Percentiles rank a stretch among this genome's conserved stretches.
phyloP scores from a whole-genome alignment of 2,329 filamentous ascomycete species.

The Cladophialophora psammophila region DNA sequence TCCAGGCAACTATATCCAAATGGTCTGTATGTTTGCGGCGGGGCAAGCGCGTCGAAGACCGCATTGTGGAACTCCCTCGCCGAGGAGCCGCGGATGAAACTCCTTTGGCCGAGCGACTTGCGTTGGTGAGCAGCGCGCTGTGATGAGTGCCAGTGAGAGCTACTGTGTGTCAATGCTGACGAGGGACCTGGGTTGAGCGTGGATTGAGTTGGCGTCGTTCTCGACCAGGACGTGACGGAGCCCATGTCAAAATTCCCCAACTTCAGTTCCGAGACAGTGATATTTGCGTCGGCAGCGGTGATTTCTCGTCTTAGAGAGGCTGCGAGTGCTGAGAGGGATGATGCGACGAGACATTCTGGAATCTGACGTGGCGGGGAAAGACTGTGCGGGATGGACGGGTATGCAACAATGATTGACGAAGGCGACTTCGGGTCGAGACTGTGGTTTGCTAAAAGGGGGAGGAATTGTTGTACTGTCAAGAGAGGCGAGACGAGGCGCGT shows the following conservation, averaged over 20 bases:
- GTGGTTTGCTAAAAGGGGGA: conserved; percentile 75
- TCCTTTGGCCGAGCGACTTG: conserved; percentile 44
- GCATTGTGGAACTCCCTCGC: conserved; percentile 82
- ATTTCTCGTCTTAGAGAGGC: conserved; percentile 82
- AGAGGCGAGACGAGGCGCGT: conserved; percentile 90
- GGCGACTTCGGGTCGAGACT: conserved; percentile 54
- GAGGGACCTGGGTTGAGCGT: conserved; percentile 21
- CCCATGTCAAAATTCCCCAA: conserved; percentile 90
- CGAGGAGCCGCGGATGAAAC: conserved; percentile 67
- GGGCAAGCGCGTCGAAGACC: conserved; percentile 86
- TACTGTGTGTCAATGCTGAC: conserved; percentile 32
- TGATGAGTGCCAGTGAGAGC: conserved; percentile 39
- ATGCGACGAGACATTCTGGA: conserved; percentile 84
- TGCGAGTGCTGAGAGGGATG: conserved; percentile 85
- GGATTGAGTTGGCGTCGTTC: conserved; percentile 20
- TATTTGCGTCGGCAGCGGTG: conserved; percentile 67
- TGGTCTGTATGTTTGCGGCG: conserved; percentile 52
- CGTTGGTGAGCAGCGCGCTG: conserved; percentile 45
- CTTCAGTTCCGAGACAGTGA: conserved; percentile 85
- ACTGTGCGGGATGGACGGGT: conserved; percentile 56
- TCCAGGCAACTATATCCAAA: conserved; percentile 46
- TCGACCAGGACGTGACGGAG: conserved; percentile 60
- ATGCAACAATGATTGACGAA: conserved; percentile 52
- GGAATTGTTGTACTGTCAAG: conserved; percentile 84
- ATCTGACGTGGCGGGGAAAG: conserved; percentile 60